These are phyloP conservation scores for Penicillium cinerascens DNA, from an alignment of 495 filamentous ascomycete species.

Conservation along the genomic window DNA sequence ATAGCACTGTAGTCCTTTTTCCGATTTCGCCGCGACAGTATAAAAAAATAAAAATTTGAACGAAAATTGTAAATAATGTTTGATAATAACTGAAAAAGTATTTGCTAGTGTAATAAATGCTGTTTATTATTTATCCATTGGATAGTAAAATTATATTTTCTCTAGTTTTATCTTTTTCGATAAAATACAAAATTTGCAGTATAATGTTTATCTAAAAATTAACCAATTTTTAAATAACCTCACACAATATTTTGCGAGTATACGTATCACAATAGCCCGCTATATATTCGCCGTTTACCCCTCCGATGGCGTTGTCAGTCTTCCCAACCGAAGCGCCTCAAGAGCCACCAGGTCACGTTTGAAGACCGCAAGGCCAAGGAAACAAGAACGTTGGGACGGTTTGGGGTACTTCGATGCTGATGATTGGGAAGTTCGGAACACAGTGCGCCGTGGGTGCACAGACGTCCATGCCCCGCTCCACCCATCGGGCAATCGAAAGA, in stretches of 20 bases:
- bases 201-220: no score
- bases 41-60: no score
- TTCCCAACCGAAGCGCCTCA: not conserved
- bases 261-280: not conserved
- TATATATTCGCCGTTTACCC: not conserved
- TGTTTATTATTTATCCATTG: no score
- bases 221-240: no score
- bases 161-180: no score
- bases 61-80: no score
- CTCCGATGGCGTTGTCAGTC: not conserved
- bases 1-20: not conserved
- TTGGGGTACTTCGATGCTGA: not conserved
- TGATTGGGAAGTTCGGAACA: slow-evolving; percentile 6
- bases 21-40: not conserved
- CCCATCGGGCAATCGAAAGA: not conserved
- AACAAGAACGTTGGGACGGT: not conserved
- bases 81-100: no score
- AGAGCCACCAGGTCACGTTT: not conserved
- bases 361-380: not conserved
- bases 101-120: no score
- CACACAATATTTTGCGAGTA: no score
- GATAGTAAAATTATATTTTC: no score
- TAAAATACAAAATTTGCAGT: not conserved
- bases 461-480: not conserved
- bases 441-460: slow-evolving; percentile 7